A percentile compares a stretch with the other conserved stretches of the same genome.
Evolutionary conservation across 176 grass and related monocot genomes (phyloP).

Genomic region (Juncus inflexus): DNA sequence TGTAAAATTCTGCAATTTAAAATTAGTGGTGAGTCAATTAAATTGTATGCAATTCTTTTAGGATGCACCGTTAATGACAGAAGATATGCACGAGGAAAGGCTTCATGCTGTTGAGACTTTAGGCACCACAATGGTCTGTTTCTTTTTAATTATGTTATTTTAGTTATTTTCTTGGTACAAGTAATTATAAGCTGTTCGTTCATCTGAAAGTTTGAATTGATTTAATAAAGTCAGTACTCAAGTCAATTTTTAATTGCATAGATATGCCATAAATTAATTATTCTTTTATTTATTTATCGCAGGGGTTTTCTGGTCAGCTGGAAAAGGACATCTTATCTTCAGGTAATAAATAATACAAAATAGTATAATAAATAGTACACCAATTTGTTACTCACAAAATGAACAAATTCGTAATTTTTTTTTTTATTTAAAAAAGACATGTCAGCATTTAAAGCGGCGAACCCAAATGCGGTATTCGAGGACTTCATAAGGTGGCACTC

Average conservation of each 20-base stretch:
- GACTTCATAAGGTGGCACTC: conserved; percentile 99
- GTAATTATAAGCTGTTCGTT: not conserved
- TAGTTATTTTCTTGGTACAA: not conserved
- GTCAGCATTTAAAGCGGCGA: conserved; percentile 99
- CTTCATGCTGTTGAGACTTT: conserved; percentile 81
- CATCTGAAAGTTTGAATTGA: not conserved
- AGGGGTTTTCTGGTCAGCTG: conserved; percentile 87
- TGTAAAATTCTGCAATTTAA: not conserved
- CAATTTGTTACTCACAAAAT: conserved; percentile 6
- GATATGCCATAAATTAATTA: not conserved
- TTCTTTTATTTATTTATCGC: conserved; percentile 24
- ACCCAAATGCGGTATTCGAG: conserved; percentile 87
- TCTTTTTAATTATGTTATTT: conserved; percentile 8
- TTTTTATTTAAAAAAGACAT: conserved; percentile 62
- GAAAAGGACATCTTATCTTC: conserved; percentile 92
- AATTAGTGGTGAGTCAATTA: too few relatives aligned
- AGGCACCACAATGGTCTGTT: conserved; percentile 72
- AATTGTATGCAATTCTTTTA: conserved; percentile 43
- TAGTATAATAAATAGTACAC: not conserved
- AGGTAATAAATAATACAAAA: conserved; percentile 42
- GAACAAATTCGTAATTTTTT: conserved; percentile 18
- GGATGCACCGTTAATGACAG: conserved; percentile 93
- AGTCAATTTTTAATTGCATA: not conserved
- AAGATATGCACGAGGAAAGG: conserved; percentile 99
- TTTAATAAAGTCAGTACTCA: conserved; percentile 1